Percentiles rank a stretch among this genome's conserved stretches.
Conservation (phyloP, 495 filamentous ascomycete genomes). For the Penicillium diatomitis region DNA sequence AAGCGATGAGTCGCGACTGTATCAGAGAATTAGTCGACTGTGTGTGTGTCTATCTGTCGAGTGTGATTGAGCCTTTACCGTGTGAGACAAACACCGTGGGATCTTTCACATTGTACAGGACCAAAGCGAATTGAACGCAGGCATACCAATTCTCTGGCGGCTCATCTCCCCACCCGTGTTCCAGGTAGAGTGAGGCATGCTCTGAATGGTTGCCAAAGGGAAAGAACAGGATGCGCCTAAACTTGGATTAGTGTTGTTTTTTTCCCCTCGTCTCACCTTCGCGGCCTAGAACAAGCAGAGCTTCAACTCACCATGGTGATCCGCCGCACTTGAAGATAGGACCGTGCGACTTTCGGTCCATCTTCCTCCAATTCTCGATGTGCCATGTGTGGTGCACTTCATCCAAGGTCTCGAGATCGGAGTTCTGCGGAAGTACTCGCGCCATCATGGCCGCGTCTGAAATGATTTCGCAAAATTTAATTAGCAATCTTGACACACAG, state of each 20-base stretch:
- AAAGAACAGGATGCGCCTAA: constrained; percentile 88
- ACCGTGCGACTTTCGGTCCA: constrained; percentile 72
- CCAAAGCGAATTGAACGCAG: constrained; percentile 90
- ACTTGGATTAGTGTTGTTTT: not conserved
- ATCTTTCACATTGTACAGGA: constrained; percentile 88
- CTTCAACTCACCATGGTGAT: constrained; percentile 65
- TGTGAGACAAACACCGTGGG: constrained; percentile 67
- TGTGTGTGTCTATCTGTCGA: not conserved
- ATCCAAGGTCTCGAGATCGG: constrained; percentile 60
- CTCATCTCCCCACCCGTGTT: constrained; percentile 74
- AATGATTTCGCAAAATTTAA: constrained; percentile 8
- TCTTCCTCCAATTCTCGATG: constrained; percentile 67
- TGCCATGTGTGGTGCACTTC: constrained; percentile 76
- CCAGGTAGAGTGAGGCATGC: constrained; percentile 87
- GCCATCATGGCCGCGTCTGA: constrained; percentile 79
- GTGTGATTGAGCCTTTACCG: constrained; percentile 26
- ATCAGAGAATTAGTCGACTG: constrained; percentile 10
- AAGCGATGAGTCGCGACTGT: constrained; percentile 76
- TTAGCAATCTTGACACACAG: constrained; percentile 8
- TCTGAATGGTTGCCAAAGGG: constrained; percentile 90
- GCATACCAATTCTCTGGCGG: constrained; percentile 86
- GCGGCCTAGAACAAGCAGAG: not conserved
- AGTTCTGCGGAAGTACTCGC: constrained; percentile 59
- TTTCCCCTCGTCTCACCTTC: not conserved
- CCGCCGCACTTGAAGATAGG: constrained; percentile 81